Conservation (phyloP, 164 flowering plant genomes). For the Dillenia suffruticosa region DNA sequence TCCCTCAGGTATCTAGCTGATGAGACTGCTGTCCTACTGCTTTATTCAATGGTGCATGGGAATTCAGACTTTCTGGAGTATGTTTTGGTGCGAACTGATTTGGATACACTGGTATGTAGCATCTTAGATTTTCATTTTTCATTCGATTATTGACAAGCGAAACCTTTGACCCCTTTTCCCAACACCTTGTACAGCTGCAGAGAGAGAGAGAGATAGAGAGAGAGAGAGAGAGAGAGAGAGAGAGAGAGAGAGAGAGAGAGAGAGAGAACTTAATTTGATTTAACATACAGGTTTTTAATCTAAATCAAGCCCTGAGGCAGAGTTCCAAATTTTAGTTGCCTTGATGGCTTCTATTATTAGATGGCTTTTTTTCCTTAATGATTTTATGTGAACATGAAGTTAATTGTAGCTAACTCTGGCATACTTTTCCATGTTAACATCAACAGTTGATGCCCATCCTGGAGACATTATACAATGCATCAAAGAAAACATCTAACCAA, state of each 20-base stretch:
- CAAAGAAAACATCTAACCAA: conserved; percentile 84
- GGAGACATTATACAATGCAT: conserved; percentile 86
- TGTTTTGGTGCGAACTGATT: conserved; percentile 95
- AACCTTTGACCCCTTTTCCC: no score
- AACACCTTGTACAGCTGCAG: no score
- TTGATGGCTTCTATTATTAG: no score
- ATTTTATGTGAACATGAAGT: background rate
- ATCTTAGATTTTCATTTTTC: background rate
- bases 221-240: no score
- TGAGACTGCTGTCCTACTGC: conserved; percentile 73
- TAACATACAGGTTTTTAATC: no score
- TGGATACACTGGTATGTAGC: conserved; percentile 92
- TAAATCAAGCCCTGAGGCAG: no score
- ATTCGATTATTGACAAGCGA: no score
- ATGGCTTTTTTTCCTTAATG: background rate
- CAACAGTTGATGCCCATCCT: conserved; percentile 89
- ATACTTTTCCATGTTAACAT: conserved; percentile 6
- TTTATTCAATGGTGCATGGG: conserved; percentile 87
- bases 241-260: no score
- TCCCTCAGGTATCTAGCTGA: conserved; percentile 79
- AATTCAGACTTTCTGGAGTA: conserved; percentile 91
- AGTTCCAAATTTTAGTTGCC: no score
- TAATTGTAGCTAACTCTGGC: background rate
- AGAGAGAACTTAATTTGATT: no score
- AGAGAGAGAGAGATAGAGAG: no score